Conservation (phyloP, 2,329 filamentous ascomycete species). For the Pseudocercospora musae region DNA sequence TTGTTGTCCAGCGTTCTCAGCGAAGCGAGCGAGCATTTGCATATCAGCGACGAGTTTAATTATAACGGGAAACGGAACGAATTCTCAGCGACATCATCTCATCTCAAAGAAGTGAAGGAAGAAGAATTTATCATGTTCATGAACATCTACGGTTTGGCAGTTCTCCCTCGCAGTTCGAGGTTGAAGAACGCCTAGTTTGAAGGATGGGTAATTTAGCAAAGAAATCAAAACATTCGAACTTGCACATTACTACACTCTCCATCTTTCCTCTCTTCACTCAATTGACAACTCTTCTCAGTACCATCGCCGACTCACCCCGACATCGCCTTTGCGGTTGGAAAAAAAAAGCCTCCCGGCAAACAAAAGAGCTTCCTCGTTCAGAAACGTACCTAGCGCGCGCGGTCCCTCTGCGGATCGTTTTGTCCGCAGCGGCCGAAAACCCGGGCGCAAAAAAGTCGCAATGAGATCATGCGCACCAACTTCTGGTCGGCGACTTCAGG, state of each 20-base stretch:
- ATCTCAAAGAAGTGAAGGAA: slow-evolving; percentile 20
- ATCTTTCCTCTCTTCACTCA: not conserved
- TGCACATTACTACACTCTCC: not conserved
- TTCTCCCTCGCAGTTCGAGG: slow-evolving; percentile 5
- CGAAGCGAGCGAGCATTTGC: slow-evolving; percentile 23
- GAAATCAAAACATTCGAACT: not conserved
- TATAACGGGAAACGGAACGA: slow-evolving; percentile 10
- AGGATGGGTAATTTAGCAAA: not conserved
- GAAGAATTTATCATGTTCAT: not conserved
- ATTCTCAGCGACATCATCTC: slow-evolving; percentile 18
- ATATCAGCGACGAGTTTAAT: slow-evolving; percentile 22
- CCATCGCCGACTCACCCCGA: not conserved
- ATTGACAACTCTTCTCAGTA: not conserved
- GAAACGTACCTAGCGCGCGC: not conserved
- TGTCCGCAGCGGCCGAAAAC: not conserved
- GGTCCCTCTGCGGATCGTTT: not conserved
- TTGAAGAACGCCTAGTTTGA: slow-evolving; percentile 3
- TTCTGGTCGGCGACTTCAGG: not conserved
- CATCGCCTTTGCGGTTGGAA: not conserved
- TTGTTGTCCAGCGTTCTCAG: slow-evolving; percentile 27
- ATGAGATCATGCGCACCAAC: not conserved
- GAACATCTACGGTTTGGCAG: not conserved
- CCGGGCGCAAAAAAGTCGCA: not conserved
- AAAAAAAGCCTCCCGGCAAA: too few relatives aligned
- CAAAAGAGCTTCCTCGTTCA: not conserved